Conservation (phyloP, 352 stramenopile genomes). For the Aphanomyces stellatus region DNA sequence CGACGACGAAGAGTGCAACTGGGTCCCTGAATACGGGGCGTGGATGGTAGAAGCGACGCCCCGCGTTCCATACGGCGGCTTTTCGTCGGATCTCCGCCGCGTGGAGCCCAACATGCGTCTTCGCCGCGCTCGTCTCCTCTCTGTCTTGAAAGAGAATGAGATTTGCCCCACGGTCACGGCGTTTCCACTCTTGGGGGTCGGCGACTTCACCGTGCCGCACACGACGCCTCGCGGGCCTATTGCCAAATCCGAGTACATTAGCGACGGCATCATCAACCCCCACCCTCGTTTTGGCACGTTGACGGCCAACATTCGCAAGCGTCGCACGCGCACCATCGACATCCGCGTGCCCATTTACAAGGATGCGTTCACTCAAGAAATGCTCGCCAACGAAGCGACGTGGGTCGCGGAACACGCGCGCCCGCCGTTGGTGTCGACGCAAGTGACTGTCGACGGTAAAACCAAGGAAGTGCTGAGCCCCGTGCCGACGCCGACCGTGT, state of each 20-base stretch:
- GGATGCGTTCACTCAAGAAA: constrained; percentile 70
- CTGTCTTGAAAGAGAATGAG: constrained; percentile 91
- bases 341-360: constrained; percentile 82
- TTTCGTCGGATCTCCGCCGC: constrained; percentile 90
- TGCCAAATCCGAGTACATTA: constrained; percentile 94
- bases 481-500: not conserved
- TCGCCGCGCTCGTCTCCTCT: constrained; percentile 90
- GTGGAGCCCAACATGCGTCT: constrained; percentile 98
- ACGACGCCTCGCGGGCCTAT: constrained; percentile 57
- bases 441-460: constrained; percentile 27
- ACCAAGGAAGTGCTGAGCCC: not conserved
- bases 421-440: constrained; percentile 64
- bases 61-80: constrained; percentile 89
- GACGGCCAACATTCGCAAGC: constrained; percentile 97
- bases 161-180: constrained; percentile 94
- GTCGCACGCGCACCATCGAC: constrained; percentile 78
- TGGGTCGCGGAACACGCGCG: constrained; percentile 78
- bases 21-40: constrained; percentile 98
- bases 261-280: constrained; percentile 97
- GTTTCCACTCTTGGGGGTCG: constrained; percentile 95
- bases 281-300: constrained; percentile 98
- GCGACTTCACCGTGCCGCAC: constrained; percentile 80
- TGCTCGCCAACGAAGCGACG: constrained; percentile 49
- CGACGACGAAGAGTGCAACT: constrained; percentile 90
- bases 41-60: constrained; percentile 99